phyloP scores from a whole-genome alignment of 306 rosid genomes.

The Trifolium repens region DNA sequence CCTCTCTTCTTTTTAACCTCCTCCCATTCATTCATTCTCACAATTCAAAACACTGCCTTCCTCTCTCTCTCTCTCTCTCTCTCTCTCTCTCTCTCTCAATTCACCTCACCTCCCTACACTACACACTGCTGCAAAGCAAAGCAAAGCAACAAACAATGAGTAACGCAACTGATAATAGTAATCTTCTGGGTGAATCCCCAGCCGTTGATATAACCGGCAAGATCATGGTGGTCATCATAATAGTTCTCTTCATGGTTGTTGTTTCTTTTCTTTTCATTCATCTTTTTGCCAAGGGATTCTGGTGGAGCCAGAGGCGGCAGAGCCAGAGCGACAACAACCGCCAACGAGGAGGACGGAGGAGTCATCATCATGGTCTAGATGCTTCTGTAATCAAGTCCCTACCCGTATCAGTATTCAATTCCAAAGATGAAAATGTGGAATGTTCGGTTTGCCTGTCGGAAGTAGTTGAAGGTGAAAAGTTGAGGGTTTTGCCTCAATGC shows the following conservation, averaged over 20 bases:
- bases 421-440: constrained; percentile 71
- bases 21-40: background rate
- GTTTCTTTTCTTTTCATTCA: constrained; percentile 63
- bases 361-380: constrained; percentile 60
- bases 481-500: constrained; percentile 78
- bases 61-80: background rate
- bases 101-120: background rate
- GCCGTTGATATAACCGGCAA: constrained; percentile 70
- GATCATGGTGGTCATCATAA: constrained; percentile 62
- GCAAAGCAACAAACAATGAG: constrained; percentile 36
- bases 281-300: constrained; percentile 72
- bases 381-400: constrained; percentile 63
- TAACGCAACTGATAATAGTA: background rate
- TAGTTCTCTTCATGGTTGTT: constrained; percentile 68
- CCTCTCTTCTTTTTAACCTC: background rate
- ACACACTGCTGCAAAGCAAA: background rate
- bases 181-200: constrained; percentile 43
- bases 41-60: too few species aligned
- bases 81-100: too few species aligned
- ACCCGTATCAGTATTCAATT: constrained; percentile 54
- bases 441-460: constrained; percentile 91
- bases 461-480: constrained; percentile 69
- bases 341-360: constrained; percentile 44
- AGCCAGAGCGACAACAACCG: background rate
- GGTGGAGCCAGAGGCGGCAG: constrained; percentile 43